These are phyloP conservation scores for Ophiosphaerella korrae DNA, from an alignment of 2,329 filamentous ascomycete genomes.

Conservation along the genomic window DNA sequence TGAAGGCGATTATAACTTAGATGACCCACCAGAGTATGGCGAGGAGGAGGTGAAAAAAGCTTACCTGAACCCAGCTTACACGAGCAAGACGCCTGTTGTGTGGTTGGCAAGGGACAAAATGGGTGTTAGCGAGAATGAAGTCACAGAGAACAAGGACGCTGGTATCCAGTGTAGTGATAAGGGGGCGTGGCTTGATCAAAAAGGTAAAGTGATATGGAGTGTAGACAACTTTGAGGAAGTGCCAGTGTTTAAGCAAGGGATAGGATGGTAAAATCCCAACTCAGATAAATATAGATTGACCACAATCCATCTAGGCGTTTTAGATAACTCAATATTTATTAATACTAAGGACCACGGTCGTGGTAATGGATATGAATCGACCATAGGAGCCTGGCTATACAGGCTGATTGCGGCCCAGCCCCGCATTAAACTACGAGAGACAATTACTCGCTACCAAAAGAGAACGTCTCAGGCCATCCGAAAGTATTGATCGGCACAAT, in stretches of 20 bases:
- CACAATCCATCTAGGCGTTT: no score
- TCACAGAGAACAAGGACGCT: conserved; percentile 34
- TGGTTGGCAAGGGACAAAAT: conserved; percentile 42
- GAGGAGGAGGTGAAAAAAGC: conserved; percentile 42
- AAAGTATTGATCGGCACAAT: conserved; percentile 12
- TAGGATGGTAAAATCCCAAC: conserved; percentile 28
- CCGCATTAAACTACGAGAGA: background rate
- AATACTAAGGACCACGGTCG: no score
- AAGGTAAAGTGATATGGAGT: conserved; percentile 37
- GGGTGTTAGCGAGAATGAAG: conserved; percentile 39
- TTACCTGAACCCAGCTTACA: conserved; percentile 43
- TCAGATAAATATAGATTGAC: no score
- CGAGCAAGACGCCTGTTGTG: conserved; percentile 39
- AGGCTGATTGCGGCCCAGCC: background rate
- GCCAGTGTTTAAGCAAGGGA: conserved; percentile 38
- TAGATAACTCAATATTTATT: no score
- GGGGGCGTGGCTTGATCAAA: conserved; percentile 43
- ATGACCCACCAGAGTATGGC: conserved; percentile 39
- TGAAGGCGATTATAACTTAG: conserved; percentile 38
- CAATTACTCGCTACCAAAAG: background rate
- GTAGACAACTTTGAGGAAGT: conserved; percentile 38
- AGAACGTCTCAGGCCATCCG: background rate
- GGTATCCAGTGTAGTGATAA: conserved; percentile 37
- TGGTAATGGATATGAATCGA: no score
- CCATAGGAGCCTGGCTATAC: no score